phyloP scores from a whole-genome alignment of 768 basidiomycete genomes.

The Fomitopsis serialis region DNA sequence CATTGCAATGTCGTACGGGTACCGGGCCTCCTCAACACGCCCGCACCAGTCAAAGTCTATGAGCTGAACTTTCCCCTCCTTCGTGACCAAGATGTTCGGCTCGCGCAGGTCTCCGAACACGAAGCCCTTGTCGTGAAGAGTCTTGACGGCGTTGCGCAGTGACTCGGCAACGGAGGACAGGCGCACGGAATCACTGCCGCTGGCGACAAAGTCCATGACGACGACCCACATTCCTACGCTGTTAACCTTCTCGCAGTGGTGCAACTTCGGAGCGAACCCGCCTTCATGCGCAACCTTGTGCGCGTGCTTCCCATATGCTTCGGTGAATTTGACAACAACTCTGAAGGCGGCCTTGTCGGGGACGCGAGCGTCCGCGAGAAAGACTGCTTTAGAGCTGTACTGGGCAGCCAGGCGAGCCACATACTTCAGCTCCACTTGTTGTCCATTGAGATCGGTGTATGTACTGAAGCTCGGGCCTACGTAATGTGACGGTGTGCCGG shows the following conservation, averaged over 20 bases:
- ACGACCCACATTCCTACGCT: conserved; percentile 8
- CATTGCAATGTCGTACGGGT: background rate
- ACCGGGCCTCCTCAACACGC: conserved; percentile 2
- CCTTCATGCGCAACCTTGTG: background rate
- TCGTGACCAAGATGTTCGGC: conserved; percentile 19
- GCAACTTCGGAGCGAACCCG: background rate
- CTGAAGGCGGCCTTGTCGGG: background rate
- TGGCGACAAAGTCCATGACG: conserved; percentile 11
- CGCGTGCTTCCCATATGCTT: background rate
- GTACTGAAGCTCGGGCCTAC: too few species aligned
- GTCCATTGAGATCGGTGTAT: too few species aligned
- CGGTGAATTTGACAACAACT: background rate
- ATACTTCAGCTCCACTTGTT: too few species aligned
- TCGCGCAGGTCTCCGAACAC: conserved; percentile 29
- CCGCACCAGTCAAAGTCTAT: conserved; percentile 6
- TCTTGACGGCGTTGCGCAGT: conserved; percentile 5
- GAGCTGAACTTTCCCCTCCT: background rate
- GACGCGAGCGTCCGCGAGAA: background rate
- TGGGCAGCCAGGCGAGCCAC: too few species aligned
- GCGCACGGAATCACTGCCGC: background rate
- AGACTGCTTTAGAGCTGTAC: too few species aligned
- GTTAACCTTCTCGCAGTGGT: background rate
- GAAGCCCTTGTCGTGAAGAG: conserved; percentile 14
- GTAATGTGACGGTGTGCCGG: too few species aligned
- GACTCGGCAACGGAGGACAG: background rate